Percentiles rank a stretch among this genome's conserved stretches.
Conservation (phyloP, 371 early-diverging fungal species). For the Mucor racemosus region DNA sequence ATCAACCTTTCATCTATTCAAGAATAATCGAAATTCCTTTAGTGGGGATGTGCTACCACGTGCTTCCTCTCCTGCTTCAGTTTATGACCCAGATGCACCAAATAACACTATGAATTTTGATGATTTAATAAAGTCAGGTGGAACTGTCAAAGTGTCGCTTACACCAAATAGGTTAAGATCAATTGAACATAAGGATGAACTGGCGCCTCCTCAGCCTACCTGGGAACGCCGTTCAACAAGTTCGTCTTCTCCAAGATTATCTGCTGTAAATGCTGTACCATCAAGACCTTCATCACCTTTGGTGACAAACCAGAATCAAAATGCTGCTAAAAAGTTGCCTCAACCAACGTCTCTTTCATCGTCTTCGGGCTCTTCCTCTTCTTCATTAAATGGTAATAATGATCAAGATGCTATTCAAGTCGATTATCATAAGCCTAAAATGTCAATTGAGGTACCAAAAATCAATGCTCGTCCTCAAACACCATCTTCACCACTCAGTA, state of each 20-base stretch:
- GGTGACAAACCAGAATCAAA: background rate
- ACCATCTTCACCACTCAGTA: constrained; percentile 28
- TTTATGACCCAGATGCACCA: constrained; percentile 46
- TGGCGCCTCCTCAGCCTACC: constrained; percentile 12
- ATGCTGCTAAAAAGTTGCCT: background rate
- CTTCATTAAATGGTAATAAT: background rate
- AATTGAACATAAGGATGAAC: constrained; percentile 51
- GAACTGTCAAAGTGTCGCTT: constrained; percentile 64
- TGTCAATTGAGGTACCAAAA: constrained; percentile 23
- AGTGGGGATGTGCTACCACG: constrained; percentile 25
- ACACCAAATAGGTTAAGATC: constrained; percentile 68
- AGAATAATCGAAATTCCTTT: constrained; percentile 40
- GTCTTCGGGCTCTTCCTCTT: background rate
- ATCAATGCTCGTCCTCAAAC: constrained; percentile 8
- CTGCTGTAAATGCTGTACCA: constrained; percentile 10
- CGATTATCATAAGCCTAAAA: background rate
- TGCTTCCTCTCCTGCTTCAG: constrained; percentile 21
- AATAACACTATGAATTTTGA: constrained; percentile 53
- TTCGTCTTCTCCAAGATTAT: constrained; percentile 25
- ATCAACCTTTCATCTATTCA: constrained; percentile 50
- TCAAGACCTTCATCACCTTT: constrained; percentile 20
- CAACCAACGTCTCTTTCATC: background rate
- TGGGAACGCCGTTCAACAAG: constrained; percentile 44
- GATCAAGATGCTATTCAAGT: background rate
- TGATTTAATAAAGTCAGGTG: constrained; percentile 60